Conservation (phyloP, 192 early-diverging fungal species). For the Allomyces arbusculus region DNA sequence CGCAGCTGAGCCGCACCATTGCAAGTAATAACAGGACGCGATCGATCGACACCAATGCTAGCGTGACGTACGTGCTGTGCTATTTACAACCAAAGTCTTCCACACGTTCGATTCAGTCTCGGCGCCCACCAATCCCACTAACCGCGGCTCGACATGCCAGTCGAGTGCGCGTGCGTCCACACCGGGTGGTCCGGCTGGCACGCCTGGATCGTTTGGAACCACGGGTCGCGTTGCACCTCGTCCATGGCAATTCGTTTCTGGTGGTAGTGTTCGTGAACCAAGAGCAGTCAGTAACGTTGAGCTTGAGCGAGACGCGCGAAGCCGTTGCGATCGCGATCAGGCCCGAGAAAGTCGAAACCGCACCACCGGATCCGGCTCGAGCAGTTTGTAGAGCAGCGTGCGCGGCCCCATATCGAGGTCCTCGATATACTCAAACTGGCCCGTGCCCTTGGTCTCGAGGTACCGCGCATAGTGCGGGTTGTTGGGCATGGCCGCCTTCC, state of each 20-base stretch:
- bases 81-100: too few relatives aligned
- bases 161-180: background rate
- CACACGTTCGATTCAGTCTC: too few relatives aligned
- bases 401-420: constrained; percentile 7
- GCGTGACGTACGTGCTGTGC: too few relatives aligned
- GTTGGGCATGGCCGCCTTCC: constrained; percentile 14
- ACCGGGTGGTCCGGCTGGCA: constrained; percentile 13
- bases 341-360: background rate
- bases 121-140: too few relatives aligned
- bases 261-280: background rate
- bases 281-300: too few relatives aligned
- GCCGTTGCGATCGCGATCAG: too few relatives aligned
- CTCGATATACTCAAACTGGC: background rate
- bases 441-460: background rate
- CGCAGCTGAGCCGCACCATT: too few relatives aligned
- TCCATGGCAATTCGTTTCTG: constrained; percentile 45
- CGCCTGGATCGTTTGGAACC: constrained; percentile 46
- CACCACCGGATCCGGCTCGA: constrained; percentile 9
- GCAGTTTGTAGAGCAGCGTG: constrained; percentile 3
- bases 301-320: too few relatives aligned
- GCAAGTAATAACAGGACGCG: too few relatives aligned
- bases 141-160: background rate
- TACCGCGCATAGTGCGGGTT: constrained; percentile 17
- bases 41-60: too few relatives aligned
- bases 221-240: constrained; percentile 44